Evolutionary conservation across 2,329 filamentous ascomycete genomes (phyloP).

Genomic region (Zelopaecilomyces penicillatus): DNA sequence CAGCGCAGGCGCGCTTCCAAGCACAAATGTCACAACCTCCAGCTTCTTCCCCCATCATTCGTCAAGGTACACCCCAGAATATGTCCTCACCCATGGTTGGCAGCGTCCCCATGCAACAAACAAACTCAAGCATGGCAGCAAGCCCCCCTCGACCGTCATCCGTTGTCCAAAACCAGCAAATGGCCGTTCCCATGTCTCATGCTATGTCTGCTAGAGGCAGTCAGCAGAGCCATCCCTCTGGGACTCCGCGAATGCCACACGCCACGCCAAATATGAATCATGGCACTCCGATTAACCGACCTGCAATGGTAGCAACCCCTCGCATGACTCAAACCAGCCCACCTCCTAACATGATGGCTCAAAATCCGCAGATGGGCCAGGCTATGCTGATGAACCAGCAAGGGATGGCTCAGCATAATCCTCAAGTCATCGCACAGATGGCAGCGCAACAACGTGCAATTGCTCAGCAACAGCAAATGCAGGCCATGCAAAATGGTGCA

Average conservation of each 20-base stretch:
- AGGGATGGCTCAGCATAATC: constrained; percentile 29
- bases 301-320: constrained; percentile 47
- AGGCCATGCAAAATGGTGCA: constrained; percentile 31
- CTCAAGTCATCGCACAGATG: constrained; percentile 36
- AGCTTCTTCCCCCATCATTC: constrained; percentile 58
- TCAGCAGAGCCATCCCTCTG: constrained; percentile 56
- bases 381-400: constrained; percentile 46
- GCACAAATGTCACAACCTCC: constrained; percentile 53
- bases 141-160: constrained; percentile 61
- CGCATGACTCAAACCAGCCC: constrained; percentile 57
- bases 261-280: constrained; percentile 54
- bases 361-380: constrained; percentile 46
- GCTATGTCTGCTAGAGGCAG: constrained; percentile 57
- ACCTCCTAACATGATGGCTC: constrained; percentile 50
- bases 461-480: constrained; percentile 38
- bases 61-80: constrained; percentile 56
- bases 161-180: constrained; percentile 51
- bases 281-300: constrained; percentile 48
- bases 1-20: constrained; percentile 40
- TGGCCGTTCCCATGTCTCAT: constrained; percentile 52
- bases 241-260: constrained; percentile 54
- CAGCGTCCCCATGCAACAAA: constrained; percentile 54
- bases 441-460: constrained; percentile 39
- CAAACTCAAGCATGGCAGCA: constrained; percentile 58
- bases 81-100: constrained; percentile 59